Conservation (phyloP, 148 eudicot genomes). For the Talinum fruticosum region DNA sequence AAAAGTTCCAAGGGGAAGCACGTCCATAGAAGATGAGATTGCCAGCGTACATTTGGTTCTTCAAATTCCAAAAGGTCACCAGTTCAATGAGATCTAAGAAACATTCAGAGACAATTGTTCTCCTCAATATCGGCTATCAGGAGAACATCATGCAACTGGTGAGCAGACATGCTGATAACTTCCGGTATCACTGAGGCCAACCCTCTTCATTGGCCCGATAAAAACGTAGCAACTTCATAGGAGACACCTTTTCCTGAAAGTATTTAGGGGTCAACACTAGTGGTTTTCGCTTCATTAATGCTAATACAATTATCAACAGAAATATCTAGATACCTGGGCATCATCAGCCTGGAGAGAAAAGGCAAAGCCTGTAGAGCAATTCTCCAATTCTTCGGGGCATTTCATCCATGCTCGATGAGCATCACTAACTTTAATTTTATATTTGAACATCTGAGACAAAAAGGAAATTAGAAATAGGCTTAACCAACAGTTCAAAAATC, state of each 20-base stretch:
- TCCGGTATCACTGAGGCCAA: slow-evolving; percentile 18
- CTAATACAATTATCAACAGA: no score
- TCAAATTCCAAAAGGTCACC: neutral
- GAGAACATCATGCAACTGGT: neutral
- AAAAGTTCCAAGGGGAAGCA: neutral
- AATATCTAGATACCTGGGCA: slow-evolving; percentile 36
- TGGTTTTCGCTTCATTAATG: no score
- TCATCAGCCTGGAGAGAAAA: slow-evolving; percentile 46
- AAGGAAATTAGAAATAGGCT: neutral
- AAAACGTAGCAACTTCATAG: slow-evolving; percentile 60
- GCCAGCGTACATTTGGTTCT: neutral
- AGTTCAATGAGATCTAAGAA: neutral
- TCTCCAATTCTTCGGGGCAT: slow-evolving; percentile 61
- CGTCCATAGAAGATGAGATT: neutral
- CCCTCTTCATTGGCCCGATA: slow-evolving; percentile 50
- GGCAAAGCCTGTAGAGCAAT: slow-evolving; percentile 73
- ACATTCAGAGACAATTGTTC: slow-evolving; percentile 1
- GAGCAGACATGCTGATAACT: neutral
- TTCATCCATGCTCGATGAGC: slow-evolving; percentile 76
- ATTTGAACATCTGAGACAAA: slow-evolving; percentile 53
- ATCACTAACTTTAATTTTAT: slow-evolving; percentile 57
- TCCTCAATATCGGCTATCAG: neutral
- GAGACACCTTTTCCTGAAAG: slow-evolving; percentile 46
- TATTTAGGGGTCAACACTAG: neutral
- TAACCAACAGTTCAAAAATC: neutral